Percentiles rank a stretch among this genome's conserved stretches.
Conservation (phyloP, 805 yeast genomes). For the Teunomyces gatunensis region DNA sequence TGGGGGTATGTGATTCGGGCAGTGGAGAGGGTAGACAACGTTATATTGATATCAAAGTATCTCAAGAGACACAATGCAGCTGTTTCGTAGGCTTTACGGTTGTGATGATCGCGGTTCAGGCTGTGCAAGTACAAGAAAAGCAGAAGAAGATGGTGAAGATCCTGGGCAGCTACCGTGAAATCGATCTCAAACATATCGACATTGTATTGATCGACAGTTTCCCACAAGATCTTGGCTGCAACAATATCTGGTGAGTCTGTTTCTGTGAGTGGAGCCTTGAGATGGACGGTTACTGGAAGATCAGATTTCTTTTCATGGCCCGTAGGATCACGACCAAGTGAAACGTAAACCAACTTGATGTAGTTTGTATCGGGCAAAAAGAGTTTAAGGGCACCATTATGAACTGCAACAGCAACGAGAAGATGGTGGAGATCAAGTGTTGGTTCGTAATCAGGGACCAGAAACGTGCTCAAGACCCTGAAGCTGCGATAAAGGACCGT, state of each 20-base stretch:
- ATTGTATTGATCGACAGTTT: not conserved
- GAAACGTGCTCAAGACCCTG: constrained; percentile 46
- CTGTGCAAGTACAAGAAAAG: not conserved
- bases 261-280: not conserved
- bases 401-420: constrained; percentile 31
- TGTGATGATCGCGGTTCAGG: constrained; percentile 6
- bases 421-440: constrained; percentile 38
- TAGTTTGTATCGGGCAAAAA: constrained; percentile 38
- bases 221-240: not conserved
- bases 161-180: not conserved
- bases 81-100: constrained; percentile 43
- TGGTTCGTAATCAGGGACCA: constrained; percentile 41
- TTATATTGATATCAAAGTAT: constrained; percentile 45
- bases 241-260: not conserved
- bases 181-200: not conserved
- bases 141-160: not conserved
- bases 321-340: constrained; percentile 24
- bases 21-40: constrained; percentile 14
- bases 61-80: constrained; percentile 47
- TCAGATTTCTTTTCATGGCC: not conserved
- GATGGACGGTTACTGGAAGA: not conserved
- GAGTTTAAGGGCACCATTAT: constrained; percentile 39
- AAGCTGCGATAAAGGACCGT: constrained; percentile 36
- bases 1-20: constrained; percentile 14
- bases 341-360: constrained; percentile 45